Conservation (phyloP, 768 basidiomycete species). For the Fomitopsis serialis region DNA sequence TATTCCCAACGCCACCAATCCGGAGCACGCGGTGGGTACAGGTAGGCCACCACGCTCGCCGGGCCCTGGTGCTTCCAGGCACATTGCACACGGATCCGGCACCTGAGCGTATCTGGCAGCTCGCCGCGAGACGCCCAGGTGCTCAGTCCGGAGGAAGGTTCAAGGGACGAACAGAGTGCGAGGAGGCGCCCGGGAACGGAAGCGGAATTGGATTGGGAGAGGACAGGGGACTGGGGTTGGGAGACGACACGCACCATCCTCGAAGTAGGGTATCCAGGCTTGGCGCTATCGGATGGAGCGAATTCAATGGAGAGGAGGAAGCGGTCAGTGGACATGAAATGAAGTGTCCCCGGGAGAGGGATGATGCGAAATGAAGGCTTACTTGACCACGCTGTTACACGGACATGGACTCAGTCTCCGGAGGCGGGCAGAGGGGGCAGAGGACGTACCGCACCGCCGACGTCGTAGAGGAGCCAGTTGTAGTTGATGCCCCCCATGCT, state of each 20-base stretch:
- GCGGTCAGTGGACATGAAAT: neutral
- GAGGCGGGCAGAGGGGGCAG: neutral
- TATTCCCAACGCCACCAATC: neutral
- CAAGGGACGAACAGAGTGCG: neutral
- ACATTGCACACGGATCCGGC: neutral
- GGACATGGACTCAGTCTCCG: neutral
- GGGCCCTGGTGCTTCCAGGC: neutral
- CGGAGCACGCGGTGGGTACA: neutral
- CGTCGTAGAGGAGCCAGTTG: constrained; percentile 79
- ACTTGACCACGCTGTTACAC: constrained; percentile 65
- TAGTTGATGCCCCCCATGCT: constrained; percentile 56
- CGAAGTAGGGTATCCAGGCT: constrained; percentile 82
- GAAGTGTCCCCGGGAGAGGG: constrained; percentile 11
- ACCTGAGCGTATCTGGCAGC: neutral
- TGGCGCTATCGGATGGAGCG: constrained; percentile 44
- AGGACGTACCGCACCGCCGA: constrained; percentile 69
- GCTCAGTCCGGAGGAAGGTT: neutral
- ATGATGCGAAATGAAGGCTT: constrained; percentile 19
- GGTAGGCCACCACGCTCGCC: neutral
- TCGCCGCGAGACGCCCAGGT: neutral
- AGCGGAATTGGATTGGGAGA: too few relatives aligned
- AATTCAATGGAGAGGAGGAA: neutral
- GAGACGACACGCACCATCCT: constrained; percentile 50
- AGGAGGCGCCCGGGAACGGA: neutral
- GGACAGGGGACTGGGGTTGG: neutral